phyloP scores from a whole-genome alignment of 176 grass and related monocot genomes.

The Elymus sibiricus region DNA sequence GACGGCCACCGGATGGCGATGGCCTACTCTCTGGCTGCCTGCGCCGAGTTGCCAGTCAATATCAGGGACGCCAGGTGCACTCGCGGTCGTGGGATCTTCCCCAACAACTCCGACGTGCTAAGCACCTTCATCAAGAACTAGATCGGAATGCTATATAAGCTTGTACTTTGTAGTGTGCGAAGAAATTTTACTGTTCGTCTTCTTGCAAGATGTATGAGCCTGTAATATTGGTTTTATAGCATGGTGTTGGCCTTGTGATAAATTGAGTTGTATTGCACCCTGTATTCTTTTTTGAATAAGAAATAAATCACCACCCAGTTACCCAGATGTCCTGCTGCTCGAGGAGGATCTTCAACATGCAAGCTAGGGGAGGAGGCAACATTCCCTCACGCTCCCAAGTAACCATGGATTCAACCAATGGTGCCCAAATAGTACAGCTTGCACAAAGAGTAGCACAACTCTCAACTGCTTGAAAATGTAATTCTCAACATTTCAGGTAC shows the following conservation, averaged over 20 bases:
- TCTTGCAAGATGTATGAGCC: background rate
- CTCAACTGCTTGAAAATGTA: too few relatives aligned
- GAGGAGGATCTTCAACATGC: too few relatives aligned
- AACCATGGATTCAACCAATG: too few relatives aligned
- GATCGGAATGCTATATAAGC: background rate
- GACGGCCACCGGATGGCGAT: slow-evolving; percentile 97
- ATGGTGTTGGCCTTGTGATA: background rate
- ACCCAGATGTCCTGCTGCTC: too few relatives aligned
- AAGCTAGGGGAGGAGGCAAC: too few relatives aligned
- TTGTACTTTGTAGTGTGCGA: background rate
- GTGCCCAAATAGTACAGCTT: too few relatives aligned
- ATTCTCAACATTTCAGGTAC: too few relatives aligned
- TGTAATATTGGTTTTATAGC: slow-evolving; percentile 7
- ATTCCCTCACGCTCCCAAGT: too few relatives aligned
- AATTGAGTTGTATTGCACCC: slow-evolving; percentile 11
- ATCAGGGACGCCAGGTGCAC: slow-evolving; percentile 89
- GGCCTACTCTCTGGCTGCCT: slow-evolving; percentile 73
- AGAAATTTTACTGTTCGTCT: background rate
- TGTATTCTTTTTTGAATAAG: background rate
- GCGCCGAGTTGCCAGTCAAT: slow-evolving; percentile 64
- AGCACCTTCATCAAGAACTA: slow-evolving; percentile 68
- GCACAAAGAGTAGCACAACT: too few relatives aligned
- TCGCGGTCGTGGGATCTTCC: slow-evolving; percentile 77
- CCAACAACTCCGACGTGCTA: slow-evolving; percentile 74
- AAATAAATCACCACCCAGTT: background rate